Evolutionary conservation across 768 basidiomycete species (phyloP).

Genomic region (Tephrocybe sp.): DNA sequence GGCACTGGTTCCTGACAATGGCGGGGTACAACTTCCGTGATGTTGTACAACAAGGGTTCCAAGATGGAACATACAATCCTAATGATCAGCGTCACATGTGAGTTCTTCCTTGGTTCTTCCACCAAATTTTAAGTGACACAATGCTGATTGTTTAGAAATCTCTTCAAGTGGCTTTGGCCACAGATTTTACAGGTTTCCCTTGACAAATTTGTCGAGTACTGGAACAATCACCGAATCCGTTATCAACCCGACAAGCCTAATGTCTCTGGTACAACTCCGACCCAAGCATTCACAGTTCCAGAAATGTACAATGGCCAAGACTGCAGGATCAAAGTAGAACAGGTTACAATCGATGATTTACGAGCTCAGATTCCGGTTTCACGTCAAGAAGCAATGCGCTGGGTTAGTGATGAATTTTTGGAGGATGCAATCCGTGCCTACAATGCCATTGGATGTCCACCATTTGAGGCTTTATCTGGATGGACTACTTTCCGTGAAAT

Average conservation of each 20-base stretch:
- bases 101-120: background rate
- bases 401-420: background rate
- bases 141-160: slow-evolving; percentile 6
- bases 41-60: background rate
- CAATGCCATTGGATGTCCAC: background rate
- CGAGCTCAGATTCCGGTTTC: background rate
- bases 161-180: slow-evolving; percentile 28
- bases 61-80: background rate
- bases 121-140: background rate
- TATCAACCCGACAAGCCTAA: background rate
- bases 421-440: background rate
- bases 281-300: background rate
- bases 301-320: background rate
- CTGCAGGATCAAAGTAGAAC: background rate
- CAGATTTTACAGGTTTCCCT: slow-evolving; percentile 19
- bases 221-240: slow-evolving; percentile 19
- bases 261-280: background rate
- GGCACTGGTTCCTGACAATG: slow-evolving; percentile 20
- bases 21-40: slow-evolving; percentile 10
- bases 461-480: background rate
- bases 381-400: background rate
- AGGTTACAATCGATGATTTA: background rate
- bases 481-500: background rate
- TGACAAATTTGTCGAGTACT: slow-evolving; percentile 21
- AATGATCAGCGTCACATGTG: slow-evolving; percentile 11